Evolutionary conservation across 2,329 filamentous ascomycete species (phyloP).

Genomic region (Fusarium clavum): DNA sequence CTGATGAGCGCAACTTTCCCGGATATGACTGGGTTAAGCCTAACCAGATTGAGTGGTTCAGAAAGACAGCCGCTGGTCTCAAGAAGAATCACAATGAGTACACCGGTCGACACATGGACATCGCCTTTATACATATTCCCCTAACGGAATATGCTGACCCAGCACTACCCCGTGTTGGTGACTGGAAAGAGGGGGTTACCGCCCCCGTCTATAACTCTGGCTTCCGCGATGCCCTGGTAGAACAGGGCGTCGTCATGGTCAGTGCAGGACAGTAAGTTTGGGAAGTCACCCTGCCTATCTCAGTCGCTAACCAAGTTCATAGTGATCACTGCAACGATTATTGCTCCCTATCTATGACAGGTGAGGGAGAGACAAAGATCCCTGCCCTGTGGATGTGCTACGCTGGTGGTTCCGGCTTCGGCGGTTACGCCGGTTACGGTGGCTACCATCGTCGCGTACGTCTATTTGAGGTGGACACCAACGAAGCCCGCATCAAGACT

Average conservation of each 20-base stretch:
- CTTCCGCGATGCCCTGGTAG: constrained; percentile 90
- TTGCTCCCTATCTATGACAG: constrained; percentile 74
- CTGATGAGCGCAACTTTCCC: constrained; percentile 86
- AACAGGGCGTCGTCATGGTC: constrained; percentile 86
- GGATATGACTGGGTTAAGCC: constrained; percentile 98
- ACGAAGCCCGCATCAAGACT: constrained; percentile 86
- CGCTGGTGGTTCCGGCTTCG: constrained; percentile 89
- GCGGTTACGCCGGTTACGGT: constrained; percentile 92
- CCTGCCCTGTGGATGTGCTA: constrained; percentile 98
- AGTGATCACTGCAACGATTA: constrained; percentile 97
- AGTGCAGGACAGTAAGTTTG: constrained; percentile 87
- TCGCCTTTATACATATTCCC: constrained; percentile 98
- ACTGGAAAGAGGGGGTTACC: constrained; percentile 85
- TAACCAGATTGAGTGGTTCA: constrained; percentile 96
- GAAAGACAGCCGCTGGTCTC: constrained; percentile 76
- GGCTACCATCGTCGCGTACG: constrained; percentile 86
- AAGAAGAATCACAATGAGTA: constrained; percentile 86
- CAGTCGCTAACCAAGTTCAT: constrained; percentile 39
- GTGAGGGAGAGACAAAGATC: constrained; percentile 59
- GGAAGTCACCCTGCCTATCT: not conserved
- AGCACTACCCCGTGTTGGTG: constrained; percentile 70
- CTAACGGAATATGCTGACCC: constrained; percentile 84
- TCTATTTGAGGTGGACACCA: constrained; percentile 94
- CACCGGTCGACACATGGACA: constrained; percentile 91
- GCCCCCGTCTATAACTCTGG: constrained; percentile 90